Evolutionary conservation across 371 early-diverging fungal genomes (phyloP), one percentile per base, ranked within the genome.

Genomic region (Smittium mucronatum): DNA sequence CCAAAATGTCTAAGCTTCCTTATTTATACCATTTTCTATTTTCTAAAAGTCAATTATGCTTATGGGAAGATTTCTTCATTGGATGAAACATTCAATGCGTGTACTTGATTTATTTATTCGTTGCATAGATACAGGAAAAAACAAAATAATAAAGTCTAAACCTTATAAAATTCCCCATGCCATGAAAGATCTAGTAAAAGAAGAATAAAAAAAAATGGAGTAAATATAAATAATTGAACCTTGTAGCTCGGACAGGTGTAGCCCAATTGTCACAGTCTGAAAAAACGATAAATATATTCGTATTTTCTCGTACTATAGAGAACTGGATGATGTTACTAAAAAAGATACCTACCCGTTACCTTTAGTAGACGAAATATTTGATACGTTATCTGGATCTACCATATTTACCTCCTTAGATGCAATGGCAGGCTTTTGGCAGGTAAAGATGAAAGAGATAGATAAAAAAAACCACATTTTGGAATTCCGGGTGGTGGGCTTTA

Each of bases 211-310:
- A n/a, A 5, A 15, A 61, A 61, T 61, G 63, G n/a, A 61, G n/a
- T 5, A 61, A 11, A 61, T 2, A 28, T 15, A 34, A 34, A 58
- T 61, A 5, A 61, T 61, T n/a, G 16, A 28, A 61, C 63, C 63
- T 11, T 61, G 63, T 32, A 33, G 15, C 16, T 61, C 63, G n/a
- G 63, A 61, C 16, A 75, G 72, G 67, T 86, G 83, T 1, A 76
- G 84, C 8, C 86, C 86, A 15, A 75, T 84, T 1, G 65, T 85
- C 1, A 85, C 85, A 73, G 86, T 83, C 0, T 70, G 73, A 8
- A 84, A 87, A 73, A 84, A 85, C 36, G 79, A 82, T 36, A 84
- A 86, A 2, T 21, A 68, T 1, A 11, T 84, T 33, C 75, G 81
- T 0, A 69, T 84, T 60, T 83, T 77, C 30, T 34, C 71, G 17